Evolutionary conservation across 1,284 basidiomycete species (phyloP).

Genomic region (Heterobasidion occidentale): DNA sequence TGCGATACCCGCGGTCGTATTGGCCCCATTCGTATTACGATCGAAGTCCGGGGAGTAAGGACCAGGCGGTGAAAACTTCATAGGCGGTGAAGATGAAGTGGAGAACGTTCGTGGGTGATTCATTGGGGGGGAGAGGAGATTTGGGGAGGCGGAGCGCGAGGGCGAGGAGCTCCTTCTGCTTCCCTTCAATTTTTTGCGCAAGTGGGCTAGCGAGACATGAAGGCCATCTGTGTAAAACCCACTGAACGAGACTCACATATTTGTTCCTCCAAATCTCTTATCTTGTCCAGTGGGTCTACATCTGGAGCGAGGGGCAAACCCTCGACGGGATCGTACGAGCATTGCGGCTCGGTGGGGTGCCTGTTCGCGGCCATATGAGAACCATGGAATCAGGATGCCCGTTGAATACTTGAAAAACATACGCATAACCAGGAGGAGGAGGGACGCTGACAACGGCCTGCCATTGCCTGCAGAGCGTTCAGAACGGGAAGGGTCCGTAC

Average conservation of each 20-base stretch:
- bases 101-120: conserved; percentile 14
- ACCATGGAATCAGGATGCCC: background rate
- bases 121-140: conserved; percentile 18
- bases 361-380: conserved; percentile 28
- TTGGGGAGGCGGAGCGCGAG: conserved; percentile 32
- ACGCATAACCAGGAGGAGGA: conserved; percentile 73
- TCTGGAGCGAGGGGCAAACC: conserved; percentile 67
- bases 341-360: conserved; percentile 73
- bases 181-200: conserved; percentile 57
- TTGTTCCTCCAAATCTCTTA: conserved; percentile 68
- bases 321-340: conserved; percentile 77
- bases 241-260: conserved; percentile 42
- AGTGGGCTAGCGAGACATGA: conserved; percentile 36
- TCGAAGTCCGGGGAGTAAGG: conserved; percentile 6
- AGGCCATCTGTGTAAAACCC: background rate
- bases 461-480: conserved; percentile 47
- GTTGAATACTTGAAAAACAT: conserved; percentile 20
- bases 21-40: background rate
- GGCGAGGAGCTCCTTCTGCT: conserved; percentile 28
- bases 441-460: conserved; percentile 72
- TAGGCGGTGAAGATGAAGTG: conserved; percentile 8
- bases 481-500: background rate
- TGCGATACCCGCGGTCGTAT: conserved; percentile 23
- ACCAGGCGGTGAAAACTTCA: conserved; percentile 2
- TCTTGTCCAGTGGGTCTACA: conserved; percentile 66